Evolutionary conservation across 805 yeast species (phyloP), one percentile per base, ranked within the genome.

Genomic region (Yamadazyma nakazawae): DNA sequence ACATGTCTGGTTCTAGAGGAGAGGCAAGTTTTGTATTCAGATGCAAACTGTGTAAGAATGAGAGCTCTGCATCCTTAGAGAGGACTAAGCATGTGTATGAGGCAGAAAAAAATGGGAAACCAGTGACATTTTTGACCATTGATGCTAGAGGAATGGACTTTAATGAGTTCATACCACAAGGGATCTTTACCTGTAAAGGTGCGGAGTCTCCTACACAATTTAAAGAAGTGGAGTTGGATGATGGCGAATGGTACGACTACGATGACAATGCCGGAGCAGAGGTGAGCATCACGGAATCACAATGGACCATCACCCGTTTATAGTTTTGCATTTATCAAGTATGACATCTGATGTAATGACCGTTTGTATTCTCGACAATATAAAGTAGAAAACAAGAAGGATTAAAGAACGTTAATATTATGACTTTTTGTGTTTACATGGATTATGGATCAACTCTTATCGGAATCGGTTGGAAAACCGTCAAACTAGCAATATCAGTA

Each of bases 171-270:
- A 63, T 80, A 14, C 87, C 96, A 2, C 77, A 75, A 31, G 94
- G 92, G 0, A 64, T 61, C 37, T 85, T 85, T 61, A 55, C 61
- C 26, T 82, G 85, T 46, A 67, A 59, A 35, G 86, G 87, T 11
- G 72, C 66, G 5, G 82, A 78, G 12, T 62, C 79, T 2, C 63
- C 67, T 11, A 72, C 85, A 9, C 64, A 61, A 44, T 88, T 86
- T 58, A 59, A 59, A 5, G 88, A 85, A 25, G 77, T 89, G 21
- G 94, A 85, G 46, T 68, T 90, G 25, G 78, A 74, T 32, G 96
- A 88, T 21, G 82, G 80, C 44, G 98, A 94, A 61, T 91, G 96
- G 91, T 94, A 84, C 61, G 99, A 94, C 58, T 94, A 91, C 60
- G 98, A 94, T 62, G 98, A 94, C 47, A 79, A 82, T 54, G 83